Conservation (phyloP, 2,329 filamentous ascomycete genomes). For the Aspergillus aculeatinus region DNA sequence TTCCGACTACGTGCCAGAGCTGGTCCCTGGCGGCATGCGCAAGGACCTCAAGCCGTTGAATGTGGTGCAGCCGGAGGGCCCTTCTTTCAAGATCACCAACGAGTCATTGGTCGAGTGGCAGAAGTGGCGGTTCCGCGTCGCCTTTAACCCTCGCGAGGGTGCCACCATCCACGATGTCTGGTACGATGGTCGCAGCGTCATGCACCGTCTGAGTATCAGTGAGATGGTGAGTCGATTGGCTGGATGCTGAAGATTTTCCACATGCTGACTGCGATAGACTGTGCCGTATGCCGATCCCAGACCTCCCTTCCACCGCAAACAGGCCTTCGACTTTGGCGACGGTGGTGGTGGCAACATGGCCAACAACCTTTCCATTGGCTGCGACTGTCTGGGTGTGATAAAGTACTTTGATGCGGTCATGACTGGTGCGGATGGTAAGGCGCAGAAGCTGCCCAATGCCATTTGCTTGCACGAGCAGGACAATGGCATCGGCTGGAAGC, state of each 20-base stretch:
- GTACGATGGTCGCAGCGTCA: conserved; percentile 64
- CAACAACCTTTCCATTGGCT: conserved; percentile 60
- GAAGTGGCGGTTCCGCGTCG: conserved; percentile 68
- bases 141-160: conserved; percentile 61
- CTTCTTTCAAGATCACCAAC: conserved; percentile 56
- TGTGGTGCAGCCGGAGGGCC: conserved; percentile 68
- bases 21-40: conserved; percentile 47
- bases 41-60: conserved; percentile 67
- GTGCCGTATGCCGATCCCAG: conserved; percentile 68
- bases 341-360: conserved; percentile 65
- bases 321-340: conserved; percentile 71
- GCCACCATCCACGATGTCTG: conserved; percentile 68
- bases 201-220: conserved; percentile 66
- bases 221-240: conserved; percentile 58
- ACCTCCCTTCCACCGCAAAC: conserved; percentile 65
- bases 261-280: conserved; percentile 21
- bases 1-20: conserved; percentile 53
- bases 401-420: conserved; percentile 63
- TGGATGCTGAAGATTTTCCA: background rate
- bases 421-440: conserved; percentile 54
- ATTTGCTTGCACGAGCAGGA: conserved; percentile 68
- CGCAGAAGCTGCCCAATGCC: conserved; percentile 58
- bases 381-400: conserved; percentile 60
- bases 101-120: conserved; percentile 56
- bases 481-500: conserved; percentile 65